These are phyloP conservation scores for Thalassiosira livingstoniorum DNA, from an alignment of 352 stramenopile genomes.

Conservation along the genomic window DNA sequence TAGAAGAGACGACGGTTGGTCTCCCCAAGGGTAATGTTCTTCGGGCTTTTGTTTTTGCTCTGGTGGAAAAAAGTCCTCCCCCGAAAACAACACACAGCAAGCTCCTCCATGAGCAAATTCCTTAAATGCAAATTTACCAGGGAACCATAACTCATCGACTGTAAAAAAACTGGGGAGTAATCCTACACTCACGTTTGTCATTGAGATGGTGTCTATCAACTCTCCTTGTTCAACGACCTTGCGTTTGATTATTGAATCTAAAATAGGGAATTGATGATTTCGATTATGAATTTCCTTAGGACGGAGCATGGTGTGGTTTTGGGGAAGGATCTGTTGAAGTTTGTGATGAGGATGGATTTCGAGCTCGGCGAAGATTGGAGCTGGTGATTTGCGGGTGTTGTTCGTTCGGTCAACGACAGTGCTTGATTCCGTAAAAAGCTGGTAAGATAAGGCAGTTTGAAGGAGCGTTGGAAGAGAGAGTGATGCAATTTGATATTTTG, in stretches of 20 bases:
- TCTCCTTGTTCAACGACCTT: background rate
- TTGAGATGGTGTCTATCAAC: background rate
- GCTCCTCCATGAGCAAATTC: conserved; percentile 42
- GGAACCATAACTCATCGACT: conserved; percentile 49
- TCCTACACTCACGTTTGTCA: no score
- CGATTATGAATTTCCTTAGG: background rate
- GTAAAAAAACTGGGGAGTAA: conserved; percentile 42
- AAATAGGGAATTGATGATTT: background rate
- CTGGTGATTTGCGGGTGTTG: conserved; percentile 35
- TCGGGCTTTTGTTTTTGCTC: conserved; percentile 4
- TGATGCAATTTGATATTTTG: no score
- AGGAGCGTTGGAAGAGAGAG: no score
- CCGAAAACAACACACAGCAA: conserved; percentile 50
- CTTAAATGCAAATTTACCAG: conserved; percentile 47
- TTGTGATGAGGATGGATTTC: conserved; percentile 37
- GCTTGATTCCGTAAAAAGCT: no score
- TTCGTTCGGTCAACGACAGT: no score
- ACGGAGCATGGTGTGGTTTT: conserved; percentile 2
- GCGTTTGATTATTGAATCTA: background rate
- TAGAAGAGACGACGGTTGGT: conserved; percentile 6
- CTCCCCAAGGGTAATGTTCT: background rate
- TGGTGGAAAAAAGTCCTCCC: no score
- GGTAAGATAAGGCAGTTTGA: no score
- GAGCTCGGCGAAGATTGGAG: conserved; percentile 43
- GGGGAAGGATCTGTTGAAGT: conserved; percentile 38